phyloP scores from a whole-genome alignment of 1,139 yeast species.

The Pichia sp. region DNA sequence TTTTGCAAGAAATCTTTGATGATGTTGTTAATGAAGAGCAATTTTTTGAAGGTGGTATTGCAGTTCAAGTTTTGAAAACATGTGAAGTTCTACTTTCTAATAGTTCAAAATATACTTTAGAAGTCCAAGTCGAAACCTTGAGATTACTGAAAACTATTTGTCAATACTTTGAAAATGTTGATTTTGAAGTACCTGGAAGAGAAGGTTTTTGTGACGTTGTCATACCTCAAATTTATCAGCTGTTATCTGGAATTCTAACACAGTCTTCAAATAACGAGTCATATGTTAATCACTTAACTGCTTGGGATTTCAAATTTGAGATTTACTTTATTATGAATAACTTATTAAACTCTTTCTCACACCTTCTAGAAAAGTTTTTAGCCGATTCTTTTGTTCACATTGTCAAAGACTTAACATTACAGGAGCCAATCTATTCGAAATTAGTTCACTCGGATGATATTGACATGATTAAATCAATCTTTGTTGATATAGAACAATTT shows the following conservation, averaged over 20 bases:
- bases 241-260: constrained; percentile 13
- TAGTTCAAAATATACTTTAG: constrained; percentile 19
- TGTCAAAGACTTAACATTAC: constrained; percentile 17
- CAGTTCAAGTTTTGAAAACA: constrained; percentile 44
- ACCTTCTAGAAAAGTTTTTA: constrained; percentile 13
- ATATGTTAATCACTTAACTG: constrained; percentile 11
- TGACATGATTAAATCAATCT: constrained; percentile 5
- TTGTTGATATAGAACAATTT: constrained; percentile 21
- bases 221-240: constrained; percentile 19
- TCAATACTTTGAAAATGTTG: constrained; percentile 47
- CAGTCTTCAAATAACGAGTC: constrained; percentile 4
- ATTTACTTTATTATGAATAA: constrained; percentile 21
- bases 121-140: constrained; percentile 44
- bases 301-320: constrained; percentile 22
- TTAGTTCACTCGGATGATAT: constrained; percentile 7
- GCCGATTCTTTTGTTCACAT: constrained; percentile 12
- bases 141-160: constrained; percentile 49
- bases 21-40: constrained; percentile 83
- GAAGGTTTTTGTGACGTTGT: constrained; percentile 18
- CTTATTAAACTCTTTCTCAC: constrained; percentile 20
- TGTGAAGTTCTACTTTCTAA: constrained; percentile 41
- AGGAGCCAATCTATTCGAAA: constrained; percentile 16
- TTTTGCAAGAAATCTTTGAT: constrained; percentile 74
- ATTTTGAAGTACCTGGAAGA: constrained; percentile 28
- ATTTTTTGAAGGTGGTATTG: constrained; percentile 71